Base-by-base conservation (phyloP, 2,329 filamentous ascomycete genomes). In the Graphilbum fragrans region DNA sequence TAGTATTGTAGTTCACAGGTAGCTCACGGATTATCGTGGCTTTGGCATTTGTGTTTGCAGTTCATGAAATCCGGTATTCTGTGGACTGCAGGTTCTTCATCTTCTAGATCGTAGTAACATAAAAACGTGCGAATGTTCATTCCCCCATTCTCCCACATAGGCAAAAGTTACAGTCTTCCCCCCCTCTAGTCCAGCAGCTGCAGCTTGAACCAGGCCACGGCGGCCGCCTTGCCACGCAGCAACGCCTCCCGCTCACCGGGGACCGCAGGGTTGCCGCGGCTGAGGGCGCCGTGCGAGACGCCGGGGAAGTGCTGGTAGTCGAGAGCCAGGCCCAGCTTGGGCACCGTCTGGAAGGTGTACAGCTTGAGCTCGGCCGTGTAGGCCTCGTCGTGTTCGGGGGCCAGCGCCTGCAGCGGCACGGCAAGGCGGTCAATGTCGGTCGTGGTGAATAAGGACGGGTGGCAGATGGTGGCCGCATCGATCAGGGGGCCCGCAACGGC, bases 221-320 rank as follows among this genome's bases (percentile, higher is more conserved):
- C 63, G 10, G 61, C 61, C 49, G 65, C 60, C 60, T 71, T 72
- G 1, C 57, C 70, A 37, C 63, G 57, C 5, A 56, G 59, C 59
- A 74, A 57, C 1, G 60, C 69, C 41, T 59, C 55, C 35, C 59
- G 55, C 58, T 73, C 64, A 0, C 55, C 58, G 1, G 52, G 41
- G 16, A 59, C 53, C 3, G 50, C 53, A 41, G 51, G 50, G 52
- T 70, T 56, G 1, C 67, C 68, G 34, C 69, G 58, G 1, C 59
- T 49, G 3, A 66, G 51, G 38, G 57, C 70, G 3, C 55, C 63
- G 56, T 77, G 72, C 43, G 52, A 55, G 16, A 72, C 53, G 1
- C 65, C 65, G 0, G 70, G 64, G 46, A 71, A 74, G 50, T 71
- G 60, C 47, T 65, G 61, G 52, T 71, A 74, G 38, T 70, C 66